These are phyloP conservation scores for Gliomastix tumulicola DNA, from an alignment of 2,329 filamentous ascomycete genomes.

Conservation along the genomic window DNA sequence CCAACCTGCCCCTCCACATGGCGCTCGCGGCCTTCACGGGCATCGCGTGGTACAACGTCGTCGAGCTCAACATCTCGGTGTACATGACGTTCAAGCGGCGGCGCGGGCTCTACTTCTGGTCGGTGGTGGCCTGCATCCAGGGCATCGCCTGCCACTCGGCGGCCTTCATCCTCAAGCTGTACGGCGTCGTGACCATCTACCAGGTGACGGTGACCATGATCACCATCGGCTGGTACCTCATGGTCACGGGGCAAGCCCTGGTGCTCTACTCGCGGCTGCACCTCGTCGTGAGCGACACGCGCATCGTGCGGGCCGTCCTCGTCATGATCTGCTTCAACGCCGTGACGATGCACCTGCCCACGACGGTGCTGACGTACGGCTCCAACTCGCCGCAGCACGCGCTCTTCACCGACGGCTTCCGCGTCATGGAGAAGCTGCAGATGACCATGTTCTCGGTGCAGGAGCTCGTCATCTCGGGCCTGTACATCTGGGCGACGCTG, in stretches of 20 bases:
- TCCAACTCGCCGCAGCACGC: slow-evolving; percentile 20
- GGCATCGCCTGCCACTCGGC: slow-evolving; percentile 24
- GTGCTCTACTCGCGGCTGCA: slow-evolving; percentile 55
- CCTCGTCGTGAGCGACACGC: slow-evolving; percentile 43
- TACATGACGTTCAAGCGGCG: slow-evolving; percentile 20
- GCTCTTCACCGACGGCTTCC: slow-evolving; percentile 19
- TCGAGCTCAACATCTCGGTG: slow-evolving; percentile 23
- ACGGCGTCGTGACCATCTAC: slow-evolving; percentile 11
- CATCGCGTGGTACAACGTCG: slow-evolving; percentile 20
- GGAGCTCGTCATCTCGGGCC: slow-evolving; percentile 38
- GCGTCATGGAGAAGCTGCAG: slow-evolving; percentile 37
- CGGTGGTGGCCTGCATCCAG: slow-evolving; percentile 20
- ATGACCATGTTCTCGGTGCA: slow-evolving; percentile 45
- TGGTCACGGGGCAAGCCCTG: slow-evolving; percentile 51
- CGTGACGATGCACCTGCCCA: slow-evolving; percentile 42
- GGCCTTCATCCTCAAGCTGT: slow-evolving; percentile 33
- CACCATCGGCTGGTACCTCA: slow-evolving; percentile 16
- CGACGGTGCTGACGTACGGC: slow-evolving; percentile 45
- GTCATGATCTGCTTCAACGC: slow-evolving; percentile 48
- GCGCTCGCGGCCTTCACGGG: slow-evolving; percentile 12
- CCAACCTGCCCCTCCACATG: too few relatives aligned
- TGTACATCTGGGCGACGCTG: slow-evolving; percentile 42
- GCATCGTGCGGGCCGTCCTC: slow-evolving; percentile 37
- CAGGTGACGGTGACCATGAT: background rate
- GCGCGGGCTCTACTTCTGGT: slow-evolving; percentile 28